phyloP scores from a whole-genome alignment of 495 filamentous ascomycete species.

The Neurospora terricola region DNA sequence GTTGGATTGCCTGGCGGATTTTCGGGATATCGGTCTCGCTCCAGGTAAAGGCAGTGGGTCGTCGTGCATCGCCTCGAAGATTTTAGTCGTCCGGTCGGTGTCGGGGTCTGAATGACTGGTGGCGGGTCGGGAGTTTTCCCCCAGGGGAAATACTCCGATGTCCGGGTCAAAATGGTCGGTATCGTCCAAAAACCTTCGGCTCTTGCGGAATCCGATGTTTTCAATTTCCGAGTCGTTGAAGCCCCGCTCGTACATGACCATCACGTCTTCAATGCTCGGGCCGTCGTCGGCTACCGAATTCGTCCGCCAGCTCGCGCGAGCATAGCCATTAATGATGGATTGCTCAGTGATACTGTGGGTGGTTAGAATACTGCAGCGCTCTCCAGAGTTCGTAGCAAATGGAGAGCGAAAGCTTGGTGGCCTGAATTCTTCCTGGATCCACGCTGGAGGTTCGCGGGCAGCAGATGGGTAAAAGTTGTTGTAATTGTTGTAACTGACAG shows the following conservation, averaged over 20 bases:
- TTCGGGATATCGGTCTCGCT: conserved; percentile 11
- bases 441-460: neutral
- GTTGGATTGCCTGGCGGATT: conserved; percentile 26
- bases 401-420: neutral
- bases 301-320: conserved; percentile 38
- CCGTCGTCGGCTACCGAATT: conserved; percentile 53
- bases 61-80: conserved; percentile 38
- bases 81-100: conserved; percentile 16
- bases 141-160: conserved; percentile 6
- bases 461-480: neutral
- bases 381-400: conserved; percentile 17
- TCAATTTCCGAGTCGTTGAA: conserved; percentile 52
- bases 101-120: conserved; percentile 21
- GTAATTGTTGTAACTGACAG: neutral
- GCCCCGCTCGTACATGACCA: conserved; percentile 84
- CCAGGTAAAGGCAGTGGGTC: conserved; percentile 19
- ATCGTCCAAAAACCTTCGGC: conserved; percentile 22
- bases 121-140: conserved; percentile 15
- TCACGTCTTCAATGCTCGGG: conserved; percentile 84
- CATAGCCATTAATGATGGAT: conserved; percentile 40
- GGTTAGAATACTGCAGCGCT: conserved; percentile 71
- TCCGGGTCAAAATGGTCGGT: conserved; percentile 24
- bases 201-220: conserved; percentile 20
- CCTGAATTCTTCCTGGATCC: neutral
- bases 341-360: conserved; percentile 57